Base-by-base conservation (phyloP, 768 basidiomycete species). In the Russula sp. region DNA sequence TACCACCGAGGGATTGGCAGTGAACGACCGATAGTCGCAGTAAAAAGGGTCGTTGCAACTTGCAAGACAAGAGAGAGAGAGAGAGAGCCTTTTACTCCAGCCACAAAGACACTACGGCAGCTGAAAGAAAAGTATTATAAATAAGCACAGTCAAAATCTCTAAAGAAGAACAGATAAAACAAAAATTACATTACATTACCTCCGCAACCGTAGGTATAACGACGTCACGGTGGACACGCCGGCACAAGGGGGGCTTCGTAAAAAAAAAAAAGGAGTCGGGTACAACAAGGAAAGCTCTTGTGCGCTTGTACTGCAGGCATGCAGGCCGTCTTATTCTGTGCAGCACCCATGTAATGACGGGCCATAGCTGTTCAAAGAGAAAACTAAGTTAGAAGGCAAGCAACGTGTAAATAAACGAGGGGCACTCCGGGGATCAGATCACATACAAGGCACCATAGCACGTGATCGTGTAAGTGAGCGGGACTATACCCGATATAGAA, bases 401-500 rank as follows among this genome's bases (percentile, higher is more conserved):
- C n/a, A n/a, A n/a, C n/a, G n/a, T n/a, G n/a, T n/a, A n/a, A n/a
- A n/a, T n/a, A n/a, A n/a, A n/a, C n/a, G n/a, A n/a, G n/a, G n/a
- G n/a, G n/a, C n/a, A n/a, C n/a, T n/a, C n/a, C n/a, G n/a, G n/a
- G n/a, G n/a, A n/a, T 30, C 28, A 30, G n/a, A 30, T 30, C 28
- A 30, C 28, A 30, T 50, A 50, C 49, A 50, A 34, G 32, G 51
- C 7, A 42, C 11, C 20, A 14, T 9, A 1, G 5, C 46, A 57
- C 58, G 58, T 54, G 52, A 48, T 3, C 40, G 20, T 42, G 49
- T 26, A 22, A 36, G 34, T 13, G 8, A 16, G 51, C 13, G 16
- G n/a, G 2, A 48, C 53, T 34, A 58, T 62, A 2, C 67, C 67
- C 26, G 57, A 68, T 66, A 58, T 55, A 51, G 65, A 59, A 68